Conservation (phyloP, 176 grass and related monocot genomes). For the Canna indica region DNA sequence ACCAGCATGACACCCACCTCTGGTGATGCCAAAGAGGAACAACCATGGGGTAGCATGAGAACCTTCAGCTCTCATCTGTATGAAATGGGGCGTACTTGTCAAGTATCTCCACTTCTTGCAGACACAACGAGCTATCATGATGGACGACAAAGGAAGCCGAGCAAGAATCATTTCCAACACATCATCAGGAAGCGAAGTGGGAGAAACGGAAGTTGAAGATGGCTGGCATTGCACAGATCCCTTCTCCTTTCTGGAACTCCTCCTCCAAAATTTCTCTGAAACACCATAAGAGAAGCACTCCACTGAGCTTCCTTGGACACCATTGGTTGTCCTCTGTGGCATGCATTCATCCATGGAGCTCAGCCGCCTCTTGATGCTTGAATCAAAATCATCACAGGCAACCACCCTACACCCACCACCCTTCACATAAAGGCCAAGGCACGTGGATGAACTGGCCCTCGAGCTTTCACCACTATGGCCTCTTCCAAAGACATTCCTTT, state of each 20-base stretch:
- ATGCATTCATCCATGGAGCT: constrained; percentile 19
- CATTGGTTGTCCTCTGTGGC: constrained; percentile 4
- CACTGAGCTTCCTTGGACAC: constrained; percentile 13
- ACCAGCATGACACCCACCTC: constrained; percentile 36
- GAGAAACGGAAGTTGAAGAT: constrained; percentile 9
- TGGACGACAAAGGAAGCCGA: constrained; percentile 49
- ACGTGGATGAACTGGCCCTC: constrained; percentile 15
- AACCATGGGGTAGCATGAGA: constrained; percentile 42
- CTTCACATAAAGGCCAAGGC: constrained; percentile 42
- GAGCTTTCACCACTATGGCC: constrained; percentile 11
- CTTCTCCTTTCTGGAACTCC: constrained; percentile 17
- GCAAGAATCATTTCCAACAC: constrained; percentile 72
- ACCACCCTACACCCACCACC: constrained; percentile 65
- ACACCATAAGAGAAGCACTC: constrained; percentile 35
- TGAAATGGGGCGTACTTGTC: constrained; percentile 51
- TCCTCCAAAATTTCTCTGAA: constrained; percentile 16
- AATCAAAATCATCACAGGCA: constrained; percentile 59
- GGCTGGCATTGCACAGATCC: background rate
- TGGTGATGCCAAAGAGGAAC: constrained; percentile 59
- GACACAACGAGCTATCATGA: constrained; percentile 62
- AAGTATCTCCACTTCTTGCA: constrained; percentile 78
- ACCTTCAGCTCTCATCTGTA: constrained; percentile 32
- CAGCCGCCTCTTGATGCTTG: constrained; percentile 17
- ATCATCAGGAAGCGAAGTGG: constrained; percentile 53
- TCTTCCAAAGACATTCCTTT: constrained; percentile 2